phyloP scores from a whole-genome alignment of 192 early-diverging fungal species.

The Phycomyces nitens region DNA sequence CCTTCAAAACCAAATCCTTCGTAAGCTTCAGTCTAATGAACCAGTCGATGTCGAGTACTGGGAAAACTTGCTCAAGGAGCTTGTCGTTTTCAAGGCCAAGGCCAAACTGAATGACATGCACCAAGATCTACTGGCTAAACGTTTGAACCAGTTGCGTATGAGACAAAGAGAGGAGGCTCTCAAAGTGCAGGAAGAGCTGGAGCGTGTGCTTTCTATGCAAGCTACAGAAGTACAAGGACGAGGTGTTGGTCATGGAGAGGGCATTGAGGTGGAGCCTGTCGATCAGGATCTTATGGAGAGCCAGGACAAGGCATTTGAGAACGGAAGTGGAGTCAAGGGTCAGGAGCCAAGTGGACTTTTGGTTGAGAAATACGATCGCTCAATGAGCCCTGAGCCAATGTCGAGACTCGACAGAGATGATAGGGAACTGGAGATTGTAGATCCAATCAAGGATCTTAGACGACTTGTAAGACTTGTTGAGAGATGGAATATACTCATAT shows the following conservation, averaged over 20 bases:
- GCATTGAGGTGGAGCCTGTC: constrained; percentile 40
- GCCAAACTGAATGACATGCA: constrained; percentile 79
- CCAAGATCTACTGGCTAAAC: constrained; percentile 64
- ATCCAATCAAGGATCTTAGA: constrained; percentile 58
- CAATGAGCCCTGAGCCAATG: constrained; percentile 62
- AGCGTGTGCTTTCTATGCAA: constrained; percentile 49
- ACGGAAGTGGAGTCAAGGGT: constrained; percentile 37
- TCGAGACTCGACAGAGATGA: constrained; percentile 52
- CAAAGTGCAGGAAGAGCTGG: constrained; percentile 51
- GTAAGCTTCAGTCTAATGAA: constrained; percentile 52
- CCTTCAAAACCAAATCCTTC: constrained; percentile 73
- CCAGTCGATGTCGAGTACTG: constrained; percentile 93
- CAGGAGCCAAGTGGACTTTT: constrained; percentile 35
- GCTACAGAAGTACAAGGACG: constrained; percentile 34
- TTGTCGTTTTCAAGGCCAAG: constrained; percentile 83
- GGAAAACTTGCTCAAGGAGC: constrained; percentile 74
- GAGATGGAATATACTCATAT: too few relatives aligned
- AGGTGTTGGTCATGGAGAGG: constrained; percentile 36
- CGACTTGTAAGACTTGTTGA: constrained; percentile 49
- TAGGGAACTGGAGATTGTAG: constrained; percentile 48
- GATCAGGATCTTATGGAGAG: constrained; percentile 48
- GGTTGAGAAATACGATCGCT: constrained; percentile 51
- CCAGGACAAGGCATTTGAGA: constrained; percentile 38
- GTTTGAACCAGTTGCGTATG: constrained; percentile 66
- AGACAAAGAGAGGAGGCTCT: constrained; percentile 54